phyloP scores from a whole-genome alignment of 1,284 basidiomycete species.

The Pulveroboletus sp. region DNA sequence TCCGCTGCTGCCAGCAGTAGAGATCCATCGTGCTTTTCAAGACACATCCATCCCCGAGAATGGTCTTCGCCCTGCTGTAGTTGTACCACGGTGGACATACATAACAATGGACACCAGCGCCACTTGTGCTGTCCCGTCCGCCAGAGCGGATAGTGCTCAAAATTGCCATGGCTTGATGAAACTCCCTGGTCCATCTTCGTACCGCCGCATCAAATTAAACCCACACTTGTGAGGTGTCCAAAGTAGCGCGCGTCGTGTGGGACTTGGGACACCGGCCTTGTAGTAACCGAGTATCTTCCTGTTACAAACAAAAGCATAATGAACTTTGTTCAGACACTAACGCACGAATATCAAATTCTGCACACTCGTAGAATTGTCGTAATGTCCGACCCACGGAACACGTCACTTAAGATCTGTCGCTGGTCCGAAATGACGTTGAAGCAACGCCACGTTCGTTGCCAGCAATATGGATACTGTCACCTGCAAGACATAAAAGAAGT shows the following conservation, averaged over 20 bases:
- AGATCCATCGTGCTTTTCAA: constrained; percentile 64
- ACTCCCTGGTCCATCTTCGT: not conserved
- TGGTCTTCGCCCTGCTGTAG: constrained; percentile 28
- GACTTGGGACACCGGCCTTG: not conserved
- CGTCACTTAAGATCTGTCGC: not conserved
- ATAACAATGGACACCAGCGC: constrained; percentile 5
- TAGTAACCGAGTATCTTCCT: constrained; percentile 1
- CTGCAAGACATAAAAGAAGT: too few species aligned
- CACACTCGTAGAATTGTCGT: constrained; percentile 4
- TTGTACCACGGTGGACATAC: not conserved
- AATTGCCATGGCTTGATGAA: not conserved
- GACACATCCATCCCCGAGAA: too few species aligned
- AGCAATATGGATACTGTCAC: not conserved
- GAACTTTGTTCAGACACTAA: not conserved
- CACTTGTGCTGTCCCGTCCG: constrained; percentile 3
- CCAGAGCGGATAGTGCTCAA: not conserved
- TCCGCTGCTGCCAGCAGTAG: constrained; percentile 72
- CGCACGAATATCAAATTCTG: not conserved
- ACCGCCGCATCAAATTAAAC: not conserved
- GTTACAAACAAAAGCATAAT: not conserved
- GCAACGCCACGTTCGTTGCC: not conserved
- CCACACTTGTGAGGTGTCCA: constrained; percentile 3
- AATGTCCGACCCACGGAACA: not conserved
- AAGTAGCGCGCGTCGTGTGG: not conserved
- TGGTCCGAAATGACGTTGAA: not conserved